Base-by-base conservation (phyloP, 306 rosid species). In the Cicer cuneatum region DNA sequence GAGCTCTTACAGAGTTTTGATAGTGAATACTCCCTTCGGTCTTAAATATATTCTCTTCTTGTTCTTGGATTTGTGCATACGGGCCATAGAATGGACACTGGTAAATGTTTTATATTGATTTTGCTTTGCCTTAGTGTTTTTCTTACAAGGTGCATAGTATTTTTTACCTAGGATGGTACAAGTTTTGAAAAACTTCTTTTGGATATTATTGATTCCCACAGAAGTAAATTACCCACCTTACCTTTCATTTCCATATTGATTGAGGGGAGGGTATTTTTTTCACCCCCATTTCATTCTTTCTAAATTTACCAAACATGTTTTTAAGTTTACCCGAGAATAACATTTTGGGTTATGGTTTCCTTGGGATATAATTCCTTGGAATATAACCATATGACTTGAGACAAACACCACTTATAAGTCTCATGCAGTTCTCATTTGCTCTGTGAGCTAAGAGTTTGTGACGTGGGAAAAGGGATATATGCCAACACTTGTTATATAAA, bases 391-490 rank as follows among this genome's bases (percentile, higher is more conserved):
- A 11, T 8, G 6, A 11, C 15, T 57, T 19, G 4, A 24, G 3
- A 57, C 63, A 24, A 57, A 5, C 39, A 57, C 63, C 38, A 24
- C 63, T 9, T 33, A 67, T 67, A 48, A 43, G 59, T 42, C 2
- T 45, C 10, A 16, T 39, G n/a, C 39, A 24, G 45, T 24, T 10
- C 24, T 46, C 47, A 53, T 54, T 24, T 66, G 21, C 43, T 10
- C n/a, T 7, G 49, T 16, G 2, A 45, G 6, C 75, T 70, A 11
- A 11, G 69, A 68, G 71, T 19, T 39, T n/a, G 43, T 48, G 45
- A 47, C 8, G 64, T 19, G 39, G 19, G 63, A 38, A 69, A 56
- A 21, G 21, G 29, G 71, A 14, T 46, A 10, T 19, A 13, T 1
- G 1, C 35, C n/a, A 56, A 38, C 47, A 69, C 57, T 49, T 45